Evolutionary conservation across 805 yeast genomes (phyloP), one percentile per base, ranked within the genome.

Genomic region (Maudiozyma serrabonitensis): DNA sequence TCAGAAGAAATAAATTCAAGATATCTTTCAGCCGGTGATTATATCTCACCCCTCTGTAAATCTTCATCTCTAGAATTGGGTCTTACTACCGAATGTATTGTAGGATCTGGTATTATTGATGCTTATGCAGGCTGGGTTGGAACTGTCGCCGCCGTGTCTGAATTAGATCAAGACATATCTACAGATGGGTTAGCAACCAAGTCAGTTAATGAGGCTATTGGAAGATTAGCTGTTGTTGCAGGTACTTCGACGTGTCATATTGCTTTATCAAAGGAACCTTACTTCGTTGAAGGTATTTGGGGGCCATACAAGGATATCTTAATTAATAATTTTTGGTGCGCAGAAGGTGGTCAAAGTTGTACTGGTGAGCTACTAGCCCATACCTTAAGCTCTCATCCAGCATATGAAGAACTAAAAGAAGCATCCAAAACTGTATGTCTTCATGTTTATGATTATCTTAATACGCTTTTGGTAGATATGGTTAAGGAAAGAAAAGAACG

Each of bases 101-200:
- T 93, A 41, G 97, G 96, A 7, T 82, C 95, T 1, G 97, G 96
- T 62, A 95, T 93, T 38, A 93, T 93, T 63, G 99, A 93, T 66
- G 97, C 98, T 6, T 93, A 93, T 63, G 95, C 98, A 4, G 99
- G 99, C 43, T 93, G 98, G 97, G 80, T 93, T 49, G 99, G 99
- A 50, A 93, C 98, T 1, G 96, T 91, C 51, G 99, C 97, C 26
- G 95, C 95, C 1, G 81, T 82, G 56, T 81, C 88, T 5, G 87
- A 84, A 54, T 34, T 18, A 6, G 35, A 70, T n/a, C 68, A 75
- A 53, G 72, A 71, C 4, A 18, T 37, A 15, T 12, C 8, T 13
- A 23, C 25, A 9, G 75, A 76, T 50, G 74, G 73, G 52, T 82
- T 79, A 51, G 41, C 63, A 66, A 37, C 49, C 50, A n/a, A 19